A percentile compares a stretch with the other conserved stretches of the same genome.
Conservation (phyloP, 2,329 filamentous ascomycete species). For the Graphiopsis chlorocephala region DNA sequence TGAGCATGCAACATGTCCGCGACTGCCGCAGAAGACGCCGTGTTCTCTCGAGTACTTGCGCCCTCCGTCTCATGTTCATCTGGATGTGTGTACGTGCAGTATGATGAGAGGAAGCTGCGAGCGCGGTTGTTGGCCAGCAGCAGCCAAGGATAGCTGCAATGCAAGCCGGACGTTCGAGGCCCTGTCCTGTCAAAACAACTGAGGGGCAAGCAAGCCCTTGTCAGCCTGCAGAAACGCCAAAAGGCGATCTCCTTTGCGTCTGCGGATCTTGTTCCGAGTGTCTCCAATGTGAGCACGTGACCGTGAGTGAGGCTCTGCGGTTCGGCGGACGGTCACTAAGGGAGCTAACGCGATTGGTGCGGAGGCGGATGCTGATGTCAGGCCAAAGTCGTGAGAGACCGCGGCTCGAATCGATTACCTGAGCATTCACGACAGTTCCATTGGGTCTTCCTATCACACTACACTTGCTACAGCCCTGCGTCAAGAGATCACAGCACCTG, state of each 20-base stretch:
- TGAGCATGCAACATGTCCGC: neutral
- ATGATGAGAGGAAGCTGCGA: neutral
- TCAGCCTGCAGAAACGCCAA: conserved; percentile 6
- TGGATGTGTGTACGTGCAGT: neutral
- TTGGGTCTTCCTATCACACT: neutral
- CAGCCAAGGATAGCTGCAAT: conserved; percentile 5
- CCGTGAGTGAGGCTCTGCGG: conserved; percentile 9
- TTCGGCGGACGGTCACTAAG: conserved; percentile 1
- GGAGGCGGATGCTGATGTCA: conserved; percentile 3
- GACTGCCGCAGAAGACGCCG: neutral
- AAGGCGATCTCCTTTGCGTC: neutral
- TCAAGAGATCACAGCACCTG: neutral
- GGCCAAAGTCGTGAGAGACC: neutral
- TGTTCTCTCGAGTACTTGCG: neutral
- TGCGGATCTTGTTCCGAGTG: neutral
- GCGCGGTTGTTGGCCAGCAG: neutral
- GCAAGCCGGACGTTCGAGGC: conserved; percentile 1
- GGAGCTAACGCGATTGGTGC: conserved; percentile 15
- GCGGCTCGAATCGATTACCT: neutral
- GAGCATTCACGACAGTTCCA: neutral
- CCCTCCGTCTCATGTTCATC: neutral
- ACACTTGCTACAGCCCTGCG: neutral
- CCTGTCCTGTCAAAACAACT: neutral
- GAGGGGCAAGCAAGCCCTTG: conserved; percentile 1
- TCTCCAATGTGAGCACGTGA: neutral